Conservation (phyloP, 2,329 filamentous ascomycete genomes). For the Hypoxylon sp. region DNA sequence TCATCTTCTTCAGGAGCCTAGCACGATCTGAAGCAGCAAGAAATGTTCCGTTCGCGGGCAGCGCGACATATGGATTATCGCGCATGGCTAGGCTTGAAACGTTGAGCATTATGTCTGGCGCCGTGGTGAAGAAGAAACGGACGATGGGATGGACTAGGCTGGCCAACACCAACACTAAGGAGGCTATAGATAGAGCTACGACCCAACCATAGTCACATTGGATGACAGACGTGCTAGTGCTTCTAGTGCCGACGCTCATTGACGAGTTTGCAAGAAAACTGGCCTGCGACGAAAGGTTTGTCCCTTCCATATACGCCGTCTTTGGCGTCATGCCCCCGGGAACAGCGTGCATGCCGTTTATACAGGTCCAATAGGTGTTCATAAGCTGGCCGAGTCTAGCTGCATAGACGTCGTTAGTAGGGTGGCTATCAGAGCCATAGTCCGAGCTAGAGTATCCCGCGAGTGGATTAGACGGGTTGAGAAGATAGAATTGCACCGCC, state of each 20-base stretch:
- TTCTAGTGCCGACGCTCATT: background rate
- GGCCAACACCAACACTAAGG: background rate
- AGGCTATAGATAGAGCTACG: background rate
- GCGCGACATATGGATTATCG: background rate
- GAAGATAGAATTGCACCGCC: no score
- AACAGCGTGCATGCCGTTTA: background rate
- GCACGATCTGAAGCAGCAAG: background rate
- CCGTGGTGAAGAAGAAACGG: background rate
- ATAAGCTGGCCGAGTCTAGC: background rate
- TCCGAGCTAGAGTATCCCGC: no score
- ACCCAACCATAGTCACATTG: background rate
- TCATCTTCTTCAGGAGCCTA: background rate
- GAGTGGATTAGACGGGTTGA: no score
- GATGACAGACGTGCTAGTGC: background rate
- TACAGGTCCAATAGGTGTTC: background rate
- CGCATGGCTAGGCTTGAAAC: background rate
- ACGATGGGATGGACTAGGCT: background rate
- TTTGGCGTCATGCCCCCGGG: background rate
- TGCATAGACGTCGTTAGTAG: background rate
- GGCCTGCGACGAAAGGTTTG: background rate
- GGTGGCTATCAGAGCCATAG: no score
- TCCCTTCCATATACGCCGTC: background rate
- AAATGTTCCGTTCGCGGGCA: background rate
- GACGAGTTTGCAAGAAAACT: background rate
- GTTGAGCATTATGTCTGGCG: background rate